phyloP scores from a whole-genome alignment of 371 early-diverging fungal genomes.

The Mortierella sp. region DNA sequence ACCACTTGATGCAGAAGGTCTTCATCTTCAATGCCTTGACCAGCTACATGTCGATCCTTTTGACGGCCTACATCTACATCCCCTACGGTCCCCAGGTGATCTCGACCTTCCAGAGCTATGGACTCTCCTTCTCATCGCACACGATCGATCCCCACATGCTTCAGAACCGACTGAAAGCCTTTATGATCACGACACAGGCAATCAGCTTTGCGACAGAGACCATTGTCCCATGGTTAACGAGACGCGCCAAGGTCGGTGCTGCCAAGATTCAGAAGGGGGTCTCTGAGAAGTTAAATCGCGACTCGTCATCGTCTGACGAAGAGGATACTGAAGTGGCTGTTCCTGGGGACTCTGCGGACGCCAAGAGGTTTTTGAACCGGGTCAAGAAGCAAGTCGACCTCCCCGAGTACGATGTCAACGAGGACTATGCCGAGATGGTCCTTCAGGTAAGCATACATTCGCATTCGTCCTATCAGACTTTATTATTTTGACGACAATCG shows the following conservation, averaged over 20 bases:
- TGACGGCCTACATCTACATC: slow-evolving; percentile 90
- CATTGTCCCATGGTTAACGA: slow-evolving; percentile 75
- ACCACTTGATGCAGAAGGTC: slow-evolving; percentile 83
- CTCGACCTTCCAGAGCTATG: slow-evolving; percentile 43
- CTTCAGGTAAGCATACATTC: slow-evolving; percentile 71
- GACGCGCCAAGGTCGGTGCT: slow-evolving; percentile 60
- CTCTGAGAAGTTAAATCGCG: slow-evolving; percentile 23
- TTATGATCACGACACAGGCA: slow-evolving; percentile 87
- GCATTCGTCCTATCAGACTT: background rate
- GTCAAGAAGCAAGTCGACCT: slow-evolving; percentile 67
- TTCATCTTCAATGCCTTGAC: slow-evolving; percentile 88
- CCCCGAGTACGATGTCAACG: slow-evolving; percentile 85
- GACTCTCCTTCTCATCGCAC: slow-evolving; percentile 41
- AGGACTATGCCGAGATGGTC: slow-evolving; percentile 94
- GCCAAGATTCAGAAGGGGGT: slow-evolving; percentile 54
- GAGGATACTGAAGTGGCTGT: slow-evolving; percentile 24
- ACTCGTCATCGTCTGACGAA: background rate
- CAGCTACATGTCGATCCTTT: slow-evolving; percentile 83
- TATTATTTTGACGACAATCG: too few species aligned
- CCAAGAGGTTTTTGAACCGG: slow-evolving; percentile 63
- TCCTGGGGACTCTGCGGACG: slow-evolving; percentile 56
- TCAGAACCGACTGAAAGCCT: slow-evolving; percentile 79
- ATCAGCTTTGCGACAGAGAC: slow-evolving; percentile 83
- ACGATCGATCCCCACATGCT: slow-evolving; percentile 74
- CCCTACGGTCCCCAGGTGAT: slow-evolving; percentile 66